phyloP scores from a whole-genome alignment of 495 filamentous ascomycete genomes.

The Trichocladium antarcticum region DNA sequence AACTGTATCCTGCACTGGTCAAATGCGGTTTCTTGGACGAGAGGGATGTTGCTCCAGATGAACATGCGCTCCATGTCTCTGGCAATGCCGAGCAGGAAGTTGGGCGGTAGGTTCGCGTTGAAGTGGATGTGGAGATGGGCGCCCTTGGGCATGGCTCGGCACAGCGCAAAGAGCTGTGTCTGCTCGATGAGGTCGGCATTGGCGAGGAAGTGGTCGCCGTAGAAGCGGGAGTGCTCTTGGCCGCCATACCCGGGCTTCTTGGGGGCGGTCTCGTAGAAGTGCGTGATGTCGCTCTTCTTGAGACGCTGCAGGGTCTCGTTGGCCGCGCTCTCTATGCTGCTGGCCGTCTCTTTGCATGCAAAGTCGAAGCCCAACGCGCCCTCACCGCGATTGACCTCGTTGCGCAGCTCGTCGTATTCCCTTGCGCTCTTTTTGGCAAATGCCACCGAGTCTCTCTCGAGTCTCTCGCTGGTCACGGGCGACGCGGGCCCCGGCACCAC shows the following conservation, averaged over 20 bases:
- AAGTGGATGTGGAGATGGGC: slow-evolving; percentile 48
- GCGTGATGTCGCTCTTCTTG: slow-evolving; percentile 23
- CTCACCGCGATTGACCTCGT: slow-evolving; percentile 9
- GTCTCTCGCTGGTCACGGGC: background rate
- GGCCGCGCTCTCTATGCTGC: slow-evolving; percentile 17
- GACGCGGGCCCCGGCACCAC: background rate
- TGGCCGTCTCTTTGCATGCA: slow-evolving; percentile 12
- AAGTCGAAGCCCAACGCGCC: slow-evolving; percentile 18
- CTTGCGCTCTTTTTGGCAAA: background rate
- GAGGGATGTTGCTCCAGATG: slow-evolving; percentile 37
- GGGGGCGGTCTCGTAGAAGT: slow-evolving; percentile 15
- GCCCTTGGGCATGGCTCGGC: slow-evolving; percentile 41
- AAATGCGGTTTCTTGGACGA: slow-evolving; percentile 21
- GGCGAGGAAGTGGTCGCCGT: slow-evolving; percentile 39
- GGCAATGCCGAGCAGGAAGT: slow-evolving; percentile 40
- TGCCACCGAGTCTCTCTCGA: background rate
- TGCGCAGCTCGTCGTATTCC: slow-evolving; percentile 10
- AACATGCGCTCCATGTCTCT: slow-evolving; percentile 42
- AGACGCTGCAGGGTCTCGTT: slow-evolving; percentile 25
- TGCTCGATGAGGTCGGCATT: slow-evolving; percentile 38
- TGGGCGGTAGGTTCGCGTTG: slow-evolving; percentile 42
- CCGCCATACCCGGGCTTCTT: slow-evolving; percentile 20
- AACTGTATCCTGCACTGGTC: slow-evolving; percentile 41
- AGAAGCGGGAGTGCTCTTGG: slow-evolving; percentile 23
- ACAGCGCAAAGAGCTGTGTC: slow-evolving; percentile 34